A percentile compares a stretch with the other conserved stretches of the same genome.
Evolutionary conservation across 129 eudicot species (phyloP).

Genomic region (Gnaphalium uliginosum): DNA sequence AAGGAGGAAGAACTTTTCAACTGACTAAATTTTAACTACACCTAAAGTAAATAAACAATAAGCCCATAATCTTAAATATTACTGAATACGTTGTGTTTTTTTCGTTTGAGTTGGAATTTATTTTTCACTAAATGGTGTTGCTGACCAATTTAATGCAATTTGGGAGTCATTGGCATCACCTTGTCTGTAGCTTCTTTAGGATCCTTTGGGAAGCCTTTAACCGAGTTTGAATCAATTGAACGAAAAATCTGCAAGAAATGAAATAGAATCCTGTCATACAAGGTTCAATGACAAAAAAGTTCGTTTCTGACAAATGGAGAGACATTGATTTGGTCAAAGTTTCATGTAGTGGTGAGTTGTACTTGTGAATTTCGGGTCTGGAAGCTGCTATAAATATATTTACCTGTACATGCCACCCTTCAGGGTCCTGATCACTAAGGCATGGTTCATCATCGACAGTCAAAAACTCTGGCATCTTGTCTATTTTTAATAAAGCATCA

Average conservation of each 20-base stretch:
- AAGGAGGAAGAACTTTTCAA: background rate
- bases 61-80: too few relatives aligned
- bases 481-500: conserved; percentile 70
- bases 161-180: conserved; percentile 38
- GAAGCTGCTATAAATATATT: background rate
- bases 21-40: background rate
- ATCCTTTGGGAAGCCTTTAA: conserved; percentile 79
- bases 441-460: conserved; percentile 63
- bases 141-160: conserved; percentile 6
- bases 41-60: too few relatives aligned
- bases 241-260: conserved; percentile 63
- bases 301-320: background rate
- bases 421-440: conserved; percentile 64
- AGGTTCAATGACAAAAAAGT: too few relatives aligned
- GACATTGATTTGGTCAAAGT: conserved; percentile 31
- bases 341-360: background rate
- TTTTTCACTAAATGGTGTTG: too few relatives aligned
- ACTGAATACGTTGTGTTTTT: too few relatives aligned
- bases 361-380: too few relatives aligned
- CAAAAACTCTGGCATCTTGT: conserved; percentile 53
- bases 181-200: conserved; percentile 64
- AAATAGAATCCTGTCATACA: background rate
- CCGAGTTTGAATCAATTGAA: conserved; percentile 83
- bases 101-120: background rate
- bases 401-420: conserved; percentile 90